phyloP scores from a whole-genome alignment of 2,329 filamentous ascomycete species.

The Fusarium sp. region DNA sequence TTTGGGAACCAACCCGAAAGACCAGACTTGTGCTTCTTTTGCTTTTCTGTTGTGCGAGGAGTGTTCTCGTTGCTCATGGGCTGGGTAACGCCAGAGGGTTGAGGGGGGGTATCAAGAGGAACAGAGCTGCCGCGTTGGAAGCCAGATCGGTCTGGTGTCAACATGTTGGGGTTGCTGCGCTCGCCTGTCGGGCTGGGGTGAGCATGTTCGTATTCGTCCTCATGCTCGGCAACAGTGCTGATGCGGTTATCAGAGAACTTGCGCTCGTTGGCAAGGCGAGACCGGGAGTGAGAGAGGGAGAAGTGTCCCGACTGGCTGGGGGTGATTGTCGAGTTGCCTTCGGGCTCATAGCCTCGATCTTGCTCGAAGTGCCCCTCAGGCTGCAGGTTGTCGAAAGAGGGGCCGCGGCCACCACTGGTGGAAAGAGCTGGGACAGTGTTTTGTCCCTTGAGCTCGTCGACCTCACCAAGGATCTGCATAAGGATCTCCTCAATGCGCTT shows the following conservation, averaged over 20 bases:
- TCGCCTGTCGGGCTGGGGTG: constrained; percentile 55
- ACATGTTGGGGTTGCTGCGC: constrained; percentile 61
- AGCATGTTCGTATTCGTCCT: constrained; percentile 76
- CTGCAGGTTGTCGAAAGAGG: constrained; percentile 76
- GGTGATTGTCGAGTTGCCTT: constrained; percentile 77
- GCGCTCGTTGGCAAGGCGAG: constrained; percentile 60
- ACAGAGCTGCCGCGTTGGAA: constrained; percentile 62
- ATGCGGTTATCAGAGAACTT: constrained; percentile 81
- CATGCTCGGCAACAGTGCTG: constrained; percentile 87
- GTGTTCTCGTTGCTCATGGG: constrained; percentile 81
- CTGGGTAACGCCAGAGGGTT: constrained; percentile 53
- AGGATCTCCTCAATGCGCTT: constrained; percentile 92
- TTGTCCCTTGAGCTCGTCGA: constrained; percentile 81
- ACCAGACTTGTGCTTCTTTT: constrained; percentile 89
- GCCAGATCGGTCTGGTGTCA: constrained; percentile 69
- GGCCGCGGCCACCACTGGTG: constrained; percentile 61
- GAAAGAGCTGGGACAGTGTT: constrained; percentile 57
- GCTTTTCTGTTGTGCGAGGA: constrained; percentile 75
- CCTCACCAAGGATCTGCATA: constrained; percentile 89
- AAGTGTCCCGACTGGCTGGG: constrained; percentile 81
- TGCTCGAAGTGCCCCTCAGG: constrained; percentile 73
- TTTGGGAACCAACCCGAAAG: constrained; percentile 87
- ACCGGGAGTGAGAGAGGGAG: constrained; percentile 67
- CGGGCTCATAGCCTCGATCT: constrained; percentile 82
- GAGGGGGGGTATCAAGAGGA: constrained; percentile 69